Conservation (phyloP, 2,329 filamentous ascomycete genomes). For the Colletotrichum spinosum region DNA sequence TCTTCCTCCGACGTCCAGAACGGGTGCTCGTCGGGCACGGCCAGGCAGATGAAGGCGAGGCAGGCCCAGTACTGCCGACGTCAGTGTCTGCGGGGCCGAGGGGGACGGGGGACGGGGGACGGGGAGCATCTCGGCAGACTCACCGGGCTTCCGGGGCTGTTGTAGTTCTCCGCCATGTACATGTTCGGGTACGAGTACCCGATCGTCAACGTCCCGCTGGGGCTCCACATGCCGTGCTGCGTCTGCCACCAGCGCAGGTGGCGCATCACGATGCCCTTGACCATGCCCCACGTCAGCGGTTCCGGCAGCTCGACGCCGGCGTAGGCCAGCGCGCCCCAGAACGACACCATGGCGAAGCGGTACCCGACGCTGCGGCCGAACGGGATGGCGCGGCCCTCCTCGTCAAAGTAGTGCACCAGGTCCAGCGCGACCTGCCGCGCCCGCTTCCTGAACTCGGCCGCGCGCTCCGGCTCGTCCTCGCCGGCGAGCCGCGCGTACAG, state of each 20-base stretch:
- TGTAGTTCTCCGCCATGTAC: conserved; percentile 87
- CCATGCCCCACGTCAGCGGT: conserved; percentile 81
- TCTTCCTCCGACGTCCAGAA: conserved; percentile 81
- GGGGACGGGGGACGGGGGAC: too few species aligned
- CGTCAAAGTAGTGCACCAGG: conserved; percentile 81
- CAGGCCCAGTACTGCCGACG: conserved; percentile 78
- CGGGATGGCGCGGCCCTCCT: conserved; percentile 77
- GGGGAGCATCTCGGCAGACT: conserved; percentile 39
- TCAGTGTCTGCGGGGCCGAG: conserved; percentile 29
- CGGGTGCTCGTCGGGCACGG: conserved; percentile 75
- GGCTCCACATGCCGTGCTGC: conserved; percentile 79
- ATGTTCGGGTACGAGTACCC: conserved; percentile 85
- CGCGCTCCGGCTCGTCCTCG: conserved; percentile 73
- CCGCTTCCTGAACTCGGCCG: conserved; percentile 76
- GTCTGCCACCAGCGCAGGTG: conserved; percentile 85
- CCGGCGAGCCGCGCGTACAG: conserved; percentile 79
- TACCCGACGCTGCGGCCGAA: conserved; percentile 85
- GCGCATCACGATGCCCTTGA: conserved; percentile 80
- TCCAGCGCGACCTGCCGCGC: conserved; percentile 76
- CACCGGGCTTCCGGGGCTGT: conserved; percentile 76
- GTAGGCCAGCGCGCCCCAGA: conserved; percentile 83
- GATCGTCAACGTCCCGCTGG: conserved; percentile 79
- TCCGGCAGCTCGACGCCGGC: conserved; percentile 78
- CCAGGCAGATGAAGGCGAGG: conserved; percentile 79
- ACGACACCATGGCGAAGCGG: conserved; percentile 87